Evolutionary conservation across 2,329 filamentous ascomycete species (phyloP).

Genomic region (Onygena corvina): DNA sequence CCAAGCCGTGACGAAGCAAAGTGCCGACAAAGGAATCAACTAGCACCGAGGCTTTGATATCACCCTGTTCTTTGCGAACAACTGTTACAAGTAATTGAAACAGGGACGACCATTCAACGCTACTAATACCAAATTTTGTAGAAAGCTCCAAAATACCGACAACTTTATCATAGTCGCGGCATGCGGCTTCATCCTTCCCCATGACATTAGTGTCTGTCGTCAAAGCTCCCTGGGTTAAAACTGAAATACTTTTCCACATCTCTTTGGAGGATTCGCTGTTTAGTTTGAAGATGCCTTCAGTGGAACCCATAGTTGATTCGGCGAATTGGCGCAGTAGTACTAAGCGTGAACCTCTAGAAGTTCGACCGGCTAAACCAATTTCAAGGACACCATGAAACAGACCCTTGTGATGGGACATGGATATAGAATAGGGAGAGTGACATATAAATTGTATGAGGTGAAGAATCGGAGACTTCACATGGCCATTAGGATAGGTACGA

Average conservation of each 20-base stretch:
- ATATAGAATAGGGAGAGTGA: slow-evolving; percentile 15
- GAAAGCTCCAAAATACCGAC: slow-evolving; percentile 56
- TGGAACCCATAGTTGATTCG: slow-evolving; percentile 19
- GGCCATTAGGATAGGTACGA: slow-evolving; percentile 19
- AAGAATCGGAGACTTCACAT: slow-evolving; percentile 27
- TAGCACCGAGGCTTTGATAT: slow-evolving; percentile 54
- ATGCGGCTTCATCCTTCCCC: slow-evolving; percentile 39
- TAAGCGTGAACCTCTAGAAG: slow-evolving; percentile 27
- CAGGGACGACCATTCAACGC: slow-evolving; percentile 38
- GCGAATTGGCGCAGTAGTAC: slow-evolving; percentile 30
- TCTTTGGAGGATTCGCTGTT: slow-evolving; percentile 14
- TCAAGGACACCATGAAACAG: slow-evolving; percentile 25
- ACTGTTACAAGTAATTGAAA: slow-evolving; percentile 47
- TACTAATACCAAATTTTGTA: slow-evolving; percentile 22
- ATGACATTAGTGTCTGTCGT: slow-evolving; percentile 31
- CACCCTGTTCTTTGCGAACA: slow-evolving; percentile 52
- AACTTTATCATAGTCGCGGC: slow-evolving; percentile 56
- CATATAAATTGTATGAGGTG: slow-evolving; percentile 30
- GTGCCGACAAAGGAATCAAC: slow-evolving; percentile 58
- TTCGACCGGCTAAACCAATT: slow-evolving; percentile 25
- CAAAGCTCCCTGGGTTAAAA: slow-evolving; percentile 24
- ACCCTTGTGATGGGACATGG: slow-evolving; percentile 20
- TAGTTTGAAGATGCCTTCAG: slow-evolving; percentile 1
- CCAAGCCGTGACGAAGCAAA: slow-evolving; percentile 26
- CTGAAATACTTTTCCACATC: slow-evolving; percentile 29